These are phyloP conservation scores for Penicillium sp. DNA, from an alignment of 2,329 filamentous ascomycete genomes.

Conservation along the genomic window DNA sequence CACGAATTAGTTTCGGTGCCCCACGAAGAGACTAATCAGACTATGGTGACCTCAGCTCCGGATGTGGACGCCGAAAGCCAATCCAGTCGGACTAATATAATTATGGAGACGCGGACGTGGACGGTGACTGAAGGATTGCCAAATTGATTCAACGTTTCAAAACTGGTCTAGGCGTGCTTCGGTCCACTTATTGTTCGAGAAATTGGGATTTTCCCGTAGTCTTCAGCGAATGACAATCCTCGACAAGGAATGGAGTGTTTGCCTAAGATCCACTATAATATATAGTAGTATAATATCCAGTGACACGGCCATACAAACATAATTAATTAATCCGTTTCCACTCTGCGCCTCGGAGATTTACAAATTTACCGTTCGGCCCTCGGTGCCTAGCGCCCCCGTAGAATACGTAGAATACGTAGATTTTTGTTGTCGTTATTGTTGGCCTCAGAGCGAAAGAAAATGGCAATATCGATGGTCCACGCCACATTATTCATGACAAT, in stretches of 20 bases:
- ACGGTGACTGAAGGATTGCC: conserved; percentile 19
- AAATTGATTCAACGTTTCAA: neutral
- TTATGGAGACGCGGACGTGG: conserved; percentile 28
- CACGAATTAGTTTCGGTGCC: conserved; percentile 19
- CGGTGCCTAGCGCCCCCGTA: neutral
- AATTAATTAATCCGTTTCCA: neutral
- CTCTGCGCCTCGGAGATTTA: neutral
- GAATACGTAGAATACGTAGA: neutral
- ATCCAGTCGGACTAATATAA: conserved; percentile 29
- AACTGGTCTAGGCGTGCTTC: neutral
- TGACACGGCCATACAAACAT: neutral
- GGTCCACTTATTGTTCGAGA: neutral
- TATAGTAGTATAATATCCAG: neutral
- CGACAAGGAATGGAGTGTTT: neutral
- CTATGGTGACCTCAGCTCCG: conserved; percentile 14
- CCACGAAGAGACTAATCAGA: conserved; percentile 10
- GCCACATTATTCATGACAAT: neutral
- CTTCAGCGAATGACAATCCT: neutral
- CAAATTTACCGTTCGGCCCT: neutral
- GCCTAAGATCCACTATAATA: neutral
- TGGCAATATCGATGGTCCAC: no score
- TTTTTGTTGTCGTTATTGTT: neutral
- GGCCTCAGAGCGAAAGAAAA: neutral
- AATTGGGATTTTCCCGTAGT: neutral
- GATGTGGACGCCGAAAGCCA: conserved; percentile 30